These are phyloP conservation scores for Leersia perrieri DNA, from an alignment of 176 grass and related monocot genomes.

Conservation along the genomic window DNA sequence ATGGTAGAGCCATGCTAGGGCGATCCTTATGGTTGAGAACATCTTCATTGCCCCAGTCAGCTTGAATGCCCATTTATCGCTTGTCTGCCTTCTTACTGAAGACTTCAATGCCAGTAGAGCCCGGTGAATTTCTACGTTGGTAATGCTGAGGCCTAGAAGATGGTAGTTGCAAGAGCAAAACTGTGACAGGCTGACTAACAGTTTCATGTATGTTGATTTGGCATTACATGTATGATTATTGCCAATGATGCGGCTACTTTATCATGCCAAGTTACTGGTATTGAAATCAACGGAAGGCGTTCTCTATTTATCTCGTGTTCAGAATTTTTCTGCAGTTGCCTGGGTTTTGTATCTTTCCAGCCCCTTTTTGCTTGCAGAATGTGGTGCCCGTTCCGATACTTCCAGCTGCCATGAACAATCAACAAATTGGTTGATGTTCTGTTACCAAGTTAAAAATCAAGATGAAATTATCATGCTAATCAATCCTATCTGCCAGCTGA, in stretches of 20 bases:
- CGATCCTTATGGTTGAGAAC: slow-evolving; percentile 90
- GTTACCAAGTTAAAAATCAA: neutral
- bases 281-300: neutral
- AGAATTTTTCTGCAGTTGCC: neutral
- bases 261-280: slow-evolving; percentile 1
- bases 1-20: slow-evolving; percentile 77
- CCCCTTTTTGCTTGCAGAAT: neutral
- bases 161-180: neutral
- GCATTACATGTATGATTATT: slow-evolving; percentile 15
- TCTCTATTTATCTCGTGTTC: neutral
- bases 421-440: neutral
- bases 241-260: neutral
- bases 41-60: slow-evolving; percentile 40
- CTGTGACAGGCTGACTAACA: neutral
- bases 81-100: neutral
- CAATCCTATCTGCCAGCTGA: neutral
- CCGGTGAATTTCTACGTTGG: neutral
- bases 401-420: neutral
- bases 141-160: neutral
- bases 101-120: neutral
- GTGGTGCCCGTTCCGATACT: neutral
- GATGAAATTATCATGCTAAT: neutral
- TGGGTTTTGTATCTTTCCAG: neutral
- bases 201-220: slow-evolving; percentile 1
- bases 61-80: neutral